Evolutionary conservation across 2,329 filamentous ascomycete species (phyloP), one percentile per base, ranked within the genome.

Genomic region (Penicillium freii): DNA sequence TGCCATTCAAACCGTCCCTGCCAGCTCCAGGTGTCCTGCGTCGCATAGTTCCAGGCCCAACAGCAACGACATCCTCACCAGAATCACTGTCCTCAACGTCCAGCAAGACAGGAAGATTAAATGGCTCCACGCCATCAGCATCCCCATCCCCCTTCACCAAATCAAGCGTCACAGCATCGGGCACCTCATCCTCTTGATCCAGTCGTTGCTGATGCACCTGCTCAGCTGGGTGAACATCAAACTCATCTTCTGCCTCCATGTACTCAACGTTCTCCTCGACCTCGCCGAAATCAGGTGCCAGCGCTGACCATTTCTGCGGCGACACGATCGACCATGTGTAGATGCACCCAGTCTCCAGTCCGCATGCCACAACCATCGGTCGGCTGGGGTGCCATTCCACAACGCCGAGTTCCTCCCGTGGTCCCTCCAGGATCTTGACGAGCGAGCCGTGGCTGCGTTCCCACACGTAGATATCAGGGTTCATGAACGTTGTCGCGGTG

Each of bases 211-310:
- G 93, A 71, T 95, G 91, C 55, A 97, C 87, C 73, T 97, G 93
- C 71, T 97, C 93, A 57, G 93, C 88, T 0, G 92, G 92, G 71
- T 97, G 94, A 56, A 97, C 95, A 73, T 99, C 95, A 67, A 99
- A 99, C 71, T 99, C 94, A 72, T 99, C 94, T 76, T 99, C 94
- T 55, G 86, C 85, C 74, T 99, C 94, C 42, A 95, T 85, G 71
- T 99, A 99, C 73, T 97, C 91, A 23, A 96, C 92, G 66, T 99
- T 99, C 76, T 99, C 94, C 75, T 99, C 94, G 15, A 99, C 92
- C 75, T 99, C 94, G 40, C 88, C 90, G 74, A 99, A 99, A 75
- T 99, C 95, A 0, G 94, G 94, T 6, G 95, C 95, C 31, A 99
- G 82, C 1, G 94, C 93, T 17, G 92, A 97, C 95, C 94, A 99